These are phyloP conservation scores for Psilocybe tampanensis DNA, from an alignment of 768 basidiomycete species.

Conservation along the genomic window DNA sequence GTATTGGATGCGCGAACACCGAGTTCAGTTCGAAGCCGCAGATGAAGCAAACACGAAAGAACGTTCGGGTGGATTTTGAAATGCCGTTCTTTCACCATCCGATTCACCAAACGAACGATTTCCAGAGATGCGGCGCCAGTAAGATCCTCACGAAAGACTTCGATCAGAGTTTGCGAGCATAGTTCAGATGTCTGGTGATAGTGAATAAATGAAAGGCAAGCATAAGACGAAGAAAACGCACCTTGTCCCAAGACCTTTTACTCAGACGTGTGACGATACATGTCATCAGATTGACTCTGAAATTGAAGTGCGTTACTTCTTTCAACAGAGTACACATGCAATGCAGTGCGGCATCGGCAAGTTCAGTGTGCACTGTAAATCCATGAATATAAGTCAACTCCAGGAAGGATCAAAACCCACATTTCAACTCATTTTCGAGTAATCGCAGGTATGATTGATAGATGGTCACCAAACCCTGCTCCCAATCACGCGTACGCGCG, in stretches of 20 bases:
- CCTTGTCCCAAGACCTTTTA: constrained; percentile 87
- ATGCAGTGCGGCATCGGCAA: constrained; percentile 71
- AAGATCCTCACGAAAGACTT: constrained; percentile 81
- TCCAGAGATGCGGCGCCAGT: constrained; percentile 86
- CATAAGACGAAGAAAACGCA: constrained; percentile 37
- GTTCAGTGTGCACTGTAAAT: constrained; percentile 58
- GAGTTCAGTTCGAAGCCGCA: constrained; percentile 88
- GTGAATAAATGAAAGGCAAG: constrained; percentile 15
- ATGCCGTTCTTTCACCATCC: constrained; percentile 93
- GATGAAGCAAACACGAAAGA: constrained; percentile 78
- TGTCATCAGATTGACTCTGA: constrained; percentile 89
- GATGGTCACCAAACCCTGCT: constrained; percentile 85
- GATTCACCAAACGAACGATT: constrained; percentile 85
- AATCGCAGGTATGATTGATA: constrained; percentile 90
- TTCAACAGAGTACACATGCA: constrained; percentile 87
- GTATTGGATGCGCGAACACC: constrained; percentile 77
- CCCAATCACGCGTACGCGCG: constrained; percentile 87
- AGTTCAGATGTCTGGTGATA: constrained; percentile 73
- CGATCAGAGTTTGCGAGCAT: constrained; percentile 80
- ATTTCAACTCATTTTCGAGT: constrained; percentile 87
- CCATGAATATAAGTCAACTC: constrained; percentile 6
- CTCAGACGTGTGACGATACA: constrained; percentile 83
- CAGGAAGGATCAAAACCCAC: constrained; percentile 39
- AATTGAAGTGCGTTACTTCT: constrained; percentile 95
- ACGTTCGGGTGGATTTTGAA: constrained; percentile 92